These are phyloP conservation scores for Apiotrichum domesticum DNA, from an alignment of 1,284 basidiomycete genomes.

Conservation along the genomic window DNA sequence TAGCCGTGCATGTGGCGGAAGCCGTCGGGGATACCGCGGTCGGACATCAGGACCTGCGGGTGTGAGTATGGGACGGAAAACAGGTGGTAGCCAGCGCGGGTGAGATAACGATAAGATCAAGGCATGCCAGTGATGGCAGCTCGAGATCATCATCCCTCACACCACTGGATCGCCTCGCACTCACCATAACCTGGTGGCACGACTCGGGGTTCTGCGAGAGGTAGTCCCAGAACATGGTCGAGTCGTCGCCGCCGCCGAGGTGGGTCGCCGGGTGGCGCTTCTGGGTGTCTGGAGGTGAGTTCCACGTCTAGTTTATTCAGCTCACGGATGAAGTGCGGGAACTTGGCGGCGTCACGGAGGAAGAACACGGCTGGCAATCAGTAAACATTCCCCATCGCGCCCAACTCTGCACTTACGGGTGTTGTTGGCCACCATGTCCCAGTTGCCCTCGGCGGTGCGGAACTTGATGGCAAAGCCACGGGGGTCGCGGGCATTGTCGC, in stretches of 20 bases:
- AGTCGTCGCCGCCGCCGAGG: constrained; percentile 32
- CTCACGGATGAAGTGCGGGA: constrained; percentile 75
- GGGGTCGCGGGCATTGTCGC: constrained; percentile 79
- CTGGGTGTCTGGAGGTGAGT: constrained; percentile 50
- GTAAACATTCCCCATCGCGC: not conserved
- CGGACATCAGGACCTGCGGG: constrained; percentile 46
- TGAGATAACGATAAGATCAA: no score
- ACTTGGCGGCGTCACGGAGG: constrained; percentile 37
- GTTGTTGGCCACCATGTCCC: constrained; percentile 84
- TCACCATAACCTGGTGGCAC: constrained; percentile 73
- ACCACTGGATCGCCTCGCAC: not conserved
- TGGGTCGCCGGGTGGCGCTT: constrained; percentile 60
- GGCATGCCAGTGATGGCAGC: no score
- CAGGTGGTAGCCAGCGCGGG: no score
- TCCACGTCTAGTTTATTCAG: constrained; percentile 31
- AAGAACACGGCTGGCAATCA: constrained; percentile 11
- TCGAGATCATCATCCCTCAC: no score
- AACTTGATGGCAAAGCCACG: constrained; percentile 90
- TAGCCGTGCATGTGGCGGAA: constrained; percentile 81
- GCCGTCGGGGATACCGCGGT: constrained; percentile 73
- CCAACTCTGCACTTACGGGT: constrained; percentile 49
- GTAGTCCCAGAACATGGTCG: constrained; percentile 65
- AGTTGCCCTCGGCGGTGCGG: constrained; percentile 79
- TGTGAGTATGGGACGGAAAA: no score
- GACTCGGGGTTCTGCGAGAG: constrained; percentile 85